A percentile compares a stretch with the other conserved stretches of the same genome.
These are phyloP conservation scores for Boletus huronensis DNA, from an alignment of 768 basidiomycete species.

Conservation along the genomic window DNA sequence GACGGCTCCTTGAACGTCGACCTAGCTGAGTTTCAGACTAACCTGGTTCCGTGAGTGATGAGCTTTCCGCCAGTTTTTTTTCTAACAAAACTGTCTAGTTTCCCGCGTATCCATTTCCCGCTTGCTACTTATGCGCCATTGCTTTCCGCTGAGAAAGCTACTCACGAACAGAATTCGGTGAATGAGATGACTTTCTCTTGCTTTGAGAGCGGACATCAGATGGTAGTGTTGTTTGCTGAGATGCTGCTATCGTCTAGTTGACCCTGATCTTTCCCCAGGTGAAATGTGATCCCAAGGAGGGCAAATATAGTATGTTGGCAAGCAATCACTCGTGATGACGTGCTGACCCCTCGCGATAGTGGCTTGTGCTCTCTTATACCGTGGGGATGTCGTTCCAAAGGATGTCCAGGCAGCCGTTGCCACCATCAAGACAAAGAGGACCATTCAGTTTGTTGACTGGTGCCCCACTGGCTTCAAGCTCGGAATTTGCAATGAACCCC, in stretches of 20 bases:
- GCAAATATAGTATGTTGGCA: slow-evolving; percentile 87
- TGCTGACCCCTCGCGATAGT: slow-evolving; percentile 41
- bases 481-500: slow-evolving; percentile 96
- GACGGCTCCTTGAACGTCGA: slow-evolving; percentile 98
- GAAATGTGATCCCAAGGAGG: slow-evolving; percentile 93
- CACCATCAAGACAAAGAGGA: slow-evolving; percentile 94
- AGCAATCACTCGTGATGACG: not conserved
- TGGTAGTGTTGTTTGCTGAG: slow-evolving; percentile 49
- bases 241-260: not conserved
- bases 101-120: slow-evolving; percentile 99
- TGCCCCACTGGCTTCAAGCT: slow-evolving; percentile 98
- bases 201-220: slow-evolving; percentile 95
- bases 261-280: slow-evolving; percentile 32
- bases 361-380: slow-evolving; percentile 91
- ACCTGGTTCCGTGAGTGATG: slow-evolving; percentile 84
- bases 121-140: slow-evolving; percentile 95
- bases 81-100: slow-evolving; percentile 42
- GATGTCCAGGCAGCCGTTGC: slow-evolving; percentile 92
- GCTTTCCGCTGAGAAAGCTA: slow-evolving; percentile 91
- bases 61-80: not conserved
- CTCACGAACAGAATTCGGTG: slow-evolving; percentile 96
- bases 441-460: slow-evolving; percentile 99
- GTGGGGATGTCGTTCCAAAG: slow-evolving; percentile 96
- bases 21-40: slow-evolving; percentile 97
- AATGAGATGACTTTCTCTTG: slow-evolving; percentile 98